phyloP scores from a whole-genome alignment of 1,139 yeast species.

The Diutina scorzettiae region DNA sequence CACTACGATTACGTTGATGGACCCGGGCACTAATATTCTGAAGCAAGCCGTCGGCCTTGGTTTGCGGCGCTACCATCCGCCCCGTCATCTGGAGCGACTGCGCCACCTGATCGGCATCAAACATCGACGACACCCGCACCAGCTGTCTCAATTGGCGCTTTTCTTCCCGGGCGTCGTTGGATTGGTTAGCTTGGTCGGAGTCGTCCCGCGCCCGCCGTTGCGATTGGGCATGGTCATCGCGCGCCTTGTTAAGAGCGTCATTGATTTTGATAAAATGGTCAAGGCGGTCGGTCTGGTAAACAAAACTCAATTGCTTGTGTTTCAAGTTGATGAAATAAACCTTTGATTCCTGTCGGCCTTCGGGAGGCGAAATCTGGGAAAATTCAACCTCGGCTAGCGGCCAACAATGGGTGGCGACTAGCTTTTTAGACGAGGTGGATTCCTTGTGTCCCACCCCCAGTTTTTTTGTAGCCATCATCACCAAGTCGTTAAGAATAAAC shows the following conservation, averaged over 20 bases:
- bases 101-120: constrained; percentile 12
- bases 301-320: constrained; percentile 37
- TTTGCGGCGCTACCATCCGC: neutral
- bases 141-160: constrained; percentile 31
- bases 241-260: constrained; percentile 52
- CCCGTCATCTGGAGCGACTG: neutral
- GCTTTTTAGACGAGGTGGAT: constrained; percentile 16
- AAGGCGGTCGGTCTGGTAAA: constrained; percentile 53
- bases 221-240: constrained; percentile 43
- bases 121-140: constrained; percentile 25
- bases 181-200: too few relatives aligned
- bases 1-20: constrained; percentile 42
- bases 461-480: constrained; percentile 62
- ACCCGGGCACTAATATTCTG: constrained; percentile 45
- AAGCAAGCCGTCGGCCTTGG: constrained; percentile 27
- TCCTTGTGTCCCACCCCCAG: constrained; percentile 19
- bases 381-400: constrained; percentile 53
- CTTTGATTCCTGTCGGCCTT: constrained; percentile 14
- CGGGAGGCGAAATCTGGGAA: constrained; percentile 22
- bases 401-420: constrained; percentile 75
- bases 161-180: constrained; percentile 12
- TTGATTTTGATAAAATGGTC: constrained; percentile 49
- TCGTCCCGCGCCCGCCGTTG: constrained; percentile 20
- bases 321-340: constrained; percentile 35
- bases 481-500: constrained; percentile 65